Evolutionary conservation across 2,329 filamentous ascomycete species (phyloP), one percentile per base, ranked within the genome.

Genomic region (Pleochaeta shiraiana): DNA sequence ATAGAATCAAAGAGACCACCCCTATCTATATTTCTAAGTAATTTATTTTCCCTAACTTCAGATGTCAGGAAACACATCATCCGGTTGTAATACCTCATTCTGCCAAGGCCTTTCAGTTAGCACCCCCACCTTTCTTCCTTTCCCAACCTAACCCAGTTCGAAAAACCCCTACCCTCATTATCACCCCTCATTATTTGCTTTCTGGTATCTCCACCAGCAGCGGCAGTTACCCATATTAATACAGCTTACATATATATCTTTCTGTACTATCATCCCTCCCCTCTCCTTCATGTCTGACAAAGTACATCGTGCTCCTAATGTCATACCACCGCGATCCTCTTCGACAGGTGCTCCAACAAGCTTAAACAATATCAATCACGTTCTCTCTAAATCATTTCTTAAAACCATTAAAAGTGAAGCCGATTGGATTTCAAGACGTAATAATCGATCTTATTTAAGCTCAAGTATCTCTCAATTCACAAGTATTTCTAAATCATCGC

Each of bases 291-390:
- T 68, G 67, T 33, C 64, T 21, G 67, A 68, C 39, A 69, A 72
- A 30, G 68, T 64, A 61, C 67, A 70, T 9, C 67, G 64, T n/a
- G 81, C 79, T n/a, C 84, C 85, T 64, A 84, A 82, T 73, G 78
- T 79, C 43, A 89, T 90, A 64, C 87, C 88, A 24, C 84, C 85
- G 2, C 81, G 87, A 67, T 89, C 84, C 57, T 90, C 87, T 65
- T 88, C 85, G 0, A 83, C 81, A 65, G 78, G 79, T 26, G 31
- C 30, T 67, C 77, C 79, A 67, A 74, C 74, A 37, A 67, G 70
- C 37, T 69, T 69, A 60, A 70, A 68, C 64, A 65, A 67, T 53
- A 65, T 65, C 14, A 59, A 64, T 3, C 26, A 64, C 43, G 47
- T 37, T 21, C 57, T 68, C 2, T 66, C 69, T 2, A 73, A 72